Percentiles rank a stretch among this genome's conserved stretches.
These are phyloP conservation scores for Perkinsus chesapeaki DNA, from an alignment of 169 alveolate species.

Conservation along the genomic window DNA sequence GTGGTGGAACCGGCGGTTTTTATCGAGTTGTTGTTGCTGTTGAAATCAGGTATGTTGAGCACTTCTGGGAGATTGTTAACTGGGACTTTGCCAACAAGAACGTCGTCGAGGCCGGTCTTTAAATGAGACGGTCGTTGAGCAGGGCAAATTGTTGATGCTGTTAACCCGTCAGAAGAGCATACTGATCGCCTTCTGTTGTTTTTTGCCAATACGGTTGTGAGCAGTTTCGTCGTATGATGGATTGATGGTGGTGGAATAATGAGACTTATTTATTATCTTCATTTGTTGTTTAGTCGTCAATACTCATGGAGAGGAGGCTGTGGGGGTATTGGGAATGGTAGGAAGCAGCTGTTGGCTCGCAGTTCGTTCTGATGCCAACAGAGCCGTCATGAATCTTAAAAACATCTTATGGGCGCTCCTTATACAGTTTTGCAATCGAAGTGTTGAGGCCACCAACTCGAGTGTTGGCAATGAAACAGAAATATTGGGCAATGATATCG, in stretches of 20 bases:
- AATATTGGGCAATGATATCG: no score
- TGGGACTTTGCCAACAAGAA: conserved; percentile 66
- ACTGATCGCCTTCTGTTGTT: not conserved
- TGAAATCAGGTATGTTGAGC: conserved; percentile 41
- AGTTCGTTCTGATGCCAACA: no score
- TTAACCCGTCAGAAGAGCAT: not conserved
- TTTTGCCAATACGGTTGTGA: not conserved
- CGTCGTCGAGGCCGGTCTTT: conserved; percentile 15
- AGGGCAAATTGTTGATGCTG: not conserved
- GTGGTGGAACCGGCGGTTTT: not conserved
- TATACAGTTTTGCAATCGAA: no score
- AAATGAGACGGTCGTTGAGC: not conserved
- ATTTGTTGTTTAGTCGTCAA: not conserved
- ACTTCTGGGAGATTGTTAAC: conserved; percentile 73
- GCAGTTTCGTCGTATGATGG: not conserved
- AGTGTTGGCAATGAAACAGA: no score
- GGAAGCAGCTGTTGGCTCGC: no score
- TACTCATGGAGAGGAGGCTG: no score
- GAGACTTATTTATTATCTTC: not conserved
- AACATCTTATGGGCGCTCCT: no score
- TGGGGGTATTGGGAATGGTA: no score
- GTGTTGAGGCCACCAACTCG: no score
- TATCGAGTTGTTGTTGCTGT: not conserved
- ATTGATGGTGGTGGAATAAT: not conserved
- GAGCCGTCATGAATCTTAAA: no score